Evolutionary conservation across 2,329 filamentous ascomycete genomes (phyloP).

Genomic region (Chaetomium globosum): DNA sequence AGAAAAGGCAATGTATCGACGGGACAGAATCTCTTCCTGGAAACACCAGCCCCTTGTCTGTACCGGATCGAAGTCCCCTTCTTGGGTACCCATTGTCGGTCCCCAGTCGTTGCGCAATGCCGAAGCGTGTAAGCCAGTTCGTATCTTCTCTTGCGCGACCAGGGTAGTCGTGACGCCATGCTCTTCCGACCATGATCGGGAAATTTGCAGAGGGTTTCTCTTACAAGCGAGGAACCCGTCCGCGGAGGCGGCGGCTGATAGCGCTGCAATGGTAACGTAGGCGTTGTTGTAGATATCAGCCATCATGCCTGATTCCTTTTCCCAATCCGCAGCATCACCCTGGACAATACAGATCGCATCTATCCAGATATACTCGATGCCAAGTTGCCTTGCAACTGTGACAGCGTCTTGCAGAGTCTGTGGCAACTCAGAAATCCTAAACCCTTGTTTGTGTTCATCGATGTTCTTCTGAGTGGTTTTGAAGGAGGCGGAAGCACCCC

Average conservation of each 20-base stretch:
- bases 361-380: constrained; percentile 3
- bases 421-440: background rate
- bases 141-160: background rate
- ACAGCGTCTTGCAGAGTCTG: background rate
- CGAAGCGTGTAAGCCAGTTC: background rate
- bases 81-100: background rate
- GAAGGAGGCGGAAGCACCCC: background rate
- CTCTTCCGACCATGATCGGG: background rate
- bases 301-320: background rate
- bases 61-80: background rate
- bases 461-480: background rate
- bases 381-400: background rate
- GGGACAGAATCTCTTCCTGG: background rate
- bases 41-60: background rate
- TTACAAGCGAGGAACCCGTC: background rate
- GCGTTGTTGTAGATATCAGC: background rate
- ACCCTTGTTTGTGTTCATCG: background rate
- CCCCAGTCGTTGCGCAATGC: background rate
- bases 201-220: background rate
- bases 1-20: background rate
- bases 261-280: background rate
- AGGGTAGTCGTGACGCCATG: background rate
- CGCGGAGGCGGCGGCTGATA: background rate
- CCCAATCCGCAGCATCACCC: background rate
- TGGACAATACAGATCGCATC: constrained; percentile 5